phyloP scores from a whole-genome alignment of 768 basidiomycete species.

The Phylloporus rhodoxanthus region DNA sequence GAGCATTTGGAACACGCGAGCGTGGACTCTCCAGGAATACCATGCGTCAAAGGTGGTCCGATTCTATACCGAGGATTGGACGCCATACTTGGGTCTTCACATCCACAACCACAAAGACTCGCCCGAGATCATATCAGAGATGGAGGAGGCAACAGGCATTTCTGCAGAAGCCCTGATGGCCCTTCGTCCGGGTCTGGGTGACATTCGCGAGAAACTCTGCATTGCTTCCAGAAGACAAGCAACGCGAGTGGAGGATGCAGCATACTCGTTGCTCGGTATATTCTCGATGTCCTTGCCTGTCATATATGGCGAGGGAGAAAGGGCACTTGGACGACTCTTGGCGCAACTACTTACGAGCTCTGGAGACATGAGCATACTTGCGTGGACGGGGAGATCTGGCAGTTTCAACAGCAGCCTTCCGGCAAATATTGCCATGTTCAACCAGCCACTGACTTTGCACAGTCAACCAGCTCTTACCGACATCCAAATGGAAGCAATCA shows the following conservation, averaged over 20 bases:
- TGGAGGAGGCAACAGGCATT: not conserved
- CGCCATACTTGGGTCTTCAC: not conserved
- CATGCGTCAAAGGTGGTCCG: too few relatives aligned
- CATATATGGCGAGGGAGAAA: conserved; percentile 2
- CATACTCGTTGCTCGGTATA: not conserved
- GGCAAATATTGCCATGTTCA: too few relatives aligned
- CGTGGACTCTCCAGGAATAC: too few relatives aligned
- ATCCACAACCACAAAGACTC: not conserved
- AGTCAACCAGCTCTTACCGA: not conserved
- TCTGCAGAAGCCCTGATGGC: not conserved
- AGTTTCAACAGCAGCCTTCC: not conserved
- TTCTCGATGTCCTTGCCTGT: not conserved
- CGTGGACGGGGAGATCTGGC: too few relatives aligned
- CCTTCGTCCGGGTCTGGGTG: not conserved
- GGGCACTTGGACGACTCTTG: not conserved
- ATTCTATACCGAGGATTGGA: not conserved
- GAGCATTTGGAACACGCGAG: not conserved
- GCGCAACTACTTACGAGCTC: too few relatives aligned
- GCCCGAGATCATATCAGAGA: not conserved
- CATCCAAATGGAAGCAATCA: not conserved
- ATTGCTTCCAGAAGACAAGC: too few relatives aligned
- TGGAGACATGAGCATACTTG: too few relatives aligned
- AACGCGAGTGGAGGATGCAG: too few relatives aligned
- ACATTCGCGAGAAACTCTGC: not conserved
- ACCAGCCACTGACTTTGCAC: not conserved